Evolutionary conservation across 345 rosid species (phyloP).

Genomic region (Hirschfeldia incana): DNA sequence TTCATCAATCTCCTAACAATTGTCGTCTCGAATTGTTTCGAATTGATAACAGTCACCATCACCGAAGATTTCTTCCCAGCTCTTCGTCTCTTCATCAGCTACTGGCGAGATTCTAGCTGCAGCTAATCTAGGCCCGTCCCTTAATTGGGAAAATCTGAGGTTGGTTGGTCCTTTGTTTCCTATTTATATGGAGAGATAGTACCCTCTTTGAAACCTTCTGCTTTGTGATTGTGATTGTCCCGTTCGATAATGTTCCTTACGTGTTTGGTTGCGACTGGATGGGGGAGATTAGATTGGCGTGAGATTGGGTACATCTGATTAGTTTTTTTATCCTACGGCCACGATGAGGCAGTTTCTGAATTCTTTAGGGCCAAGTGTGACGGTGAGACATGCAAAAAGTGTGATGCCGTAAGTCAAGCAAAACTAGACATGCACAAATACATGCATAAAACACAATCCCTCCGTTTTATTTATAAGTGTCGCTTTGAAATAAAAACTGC

Average conservation of each 20-base stretch:
- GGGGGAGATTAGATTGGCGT: neutral
- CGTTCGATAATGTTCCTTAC: neutral
- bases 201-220: neutral
- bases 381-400: conserved; percentile 11
- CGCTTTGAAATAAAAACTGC: too few relatives aligned
- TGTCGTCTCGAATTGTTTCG: conserved; percentile 14
- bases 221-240: conserved; percentile 5
- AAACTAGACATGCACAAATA: neutral
- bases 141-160: neutral
- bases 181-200: conserved; percentile 15
- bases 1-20: conserved; percentile 53
- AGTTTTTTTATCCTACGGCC: neutral
- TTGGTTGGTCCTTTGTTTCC: conserved; percentile 1
- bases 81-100: conserved; percentile 31
- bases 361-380: neutral
- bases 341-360: neutral
- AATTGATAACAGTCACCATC: conserved; percentile 6
- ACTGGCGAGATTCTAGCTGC: neutral
- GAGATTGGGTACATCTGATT: conserved; percentile 14
- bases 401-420: neutral
- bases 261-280: neutral
- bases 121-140: conserved; percentile 6
- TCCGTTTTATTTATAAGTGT: too few relatives aligned
- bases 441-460: neutral
- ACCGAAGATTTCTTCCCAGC: conserved; percentile 9